A percentile compares a stretch with the other conserved stretches of the same genome.
These are phyloP conservation scores for Podospora conica DNA, from an alignment of 495 filamentous ascomycete species.

Conservation along the genomic window DNA sequence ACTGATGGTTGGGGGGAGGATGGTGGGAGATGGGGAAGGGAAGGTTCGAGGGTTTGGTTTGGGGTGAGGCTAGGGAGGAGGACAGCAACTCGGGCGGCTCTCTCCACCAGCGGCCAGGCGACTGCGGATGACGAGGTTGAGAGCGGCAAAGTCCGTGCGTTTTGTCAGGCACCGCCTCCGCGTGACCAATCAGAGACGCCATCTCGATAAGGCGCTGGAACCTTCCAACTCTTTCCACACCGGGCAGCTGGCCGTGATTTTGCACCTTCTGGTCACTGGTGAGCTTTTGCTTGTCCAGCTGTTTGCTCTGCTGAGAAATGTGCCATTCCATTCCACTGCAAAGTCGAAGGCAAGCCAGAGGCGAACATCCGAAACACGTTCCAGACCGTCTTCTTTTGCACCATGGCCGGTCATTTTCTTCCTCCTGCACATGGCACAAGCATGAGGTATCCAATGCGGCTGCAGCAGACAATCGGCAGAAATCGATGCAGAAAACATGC, in stretches of 20 bases:
- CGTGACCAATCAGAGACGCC: conserved; percentile 15
- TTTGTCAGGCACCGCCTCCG: conserved; percentile 15
- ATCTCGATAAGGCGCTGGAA: conserved; percentile 8
- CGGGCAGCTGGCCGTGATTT: conserved; percentile 9
- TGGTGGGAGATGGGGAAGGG: background rate
- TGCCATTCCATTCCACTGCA: too few relatives aligned
- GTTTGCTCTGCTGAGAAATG: background rate
- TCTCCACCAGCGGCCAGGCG: conserved; percentile 22
- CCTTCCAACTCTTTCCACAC: conserved; percentile 22
- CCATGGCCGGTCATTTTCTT: background rate
- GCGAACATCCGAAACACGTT: background rate
- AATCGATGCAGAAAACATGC: background rate
- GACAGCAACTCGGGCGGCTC: conserved; percentile 9
- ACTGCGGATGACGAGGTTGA: conserved; percentile 36
- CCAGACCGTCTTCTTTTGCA: background rate
- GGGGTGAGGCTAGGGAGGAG: conserved; percentile 15
- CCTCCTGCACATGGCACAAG: background rate
- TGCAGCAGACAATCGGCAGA: background rate
- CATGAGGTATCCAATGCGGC: background rate
- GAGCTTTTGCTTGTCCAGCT: background rate
- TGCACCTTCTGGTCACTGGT: too few relatives aligned
- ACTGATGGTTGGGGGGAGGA: background rate
- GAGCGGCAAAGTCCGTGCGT: conserved; percentile 32
- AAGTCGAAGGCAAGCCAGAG: background rate
- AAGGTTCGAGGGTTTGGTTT: background rate